Conservation (phyloP, 202 grass and related monocot genomes). For the Carex arenaria region DNA sequence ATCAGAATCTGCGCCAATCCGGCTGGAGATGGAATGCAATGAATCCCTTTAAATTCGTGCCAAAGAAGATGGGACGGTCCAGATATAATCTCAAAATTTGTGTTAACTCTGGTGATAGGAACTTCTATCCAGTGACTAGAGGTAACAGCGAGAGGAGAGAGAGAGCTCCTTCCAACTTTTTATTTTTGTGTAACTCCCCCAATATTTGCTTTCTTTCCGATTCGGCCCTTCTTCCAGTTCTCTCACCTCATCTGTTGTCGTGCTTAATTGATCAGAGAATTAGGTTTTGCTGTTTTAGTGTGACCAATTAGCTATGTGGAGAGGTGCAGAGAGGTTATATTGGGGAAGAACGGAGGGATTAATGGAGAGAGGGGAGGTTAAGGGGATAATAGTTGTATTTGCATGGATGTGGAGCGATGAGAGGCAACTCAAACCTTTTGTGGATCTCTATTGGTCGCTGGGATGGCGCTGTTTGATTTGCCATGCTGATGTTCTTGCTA, state of each 20-base stretch:
- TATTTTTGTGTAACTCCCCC: not conserved
- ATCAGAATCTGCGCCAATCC: too few species aligned
- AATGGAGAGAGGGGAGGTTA: conserved; percentile 25
- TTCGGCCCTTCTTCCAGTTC: conserved; percentile 7
- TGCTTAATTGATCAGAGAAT: conserved; percentile 2
- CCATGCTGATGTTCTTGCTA: conserved; percentile 73
- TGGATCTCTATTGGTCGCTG: conserved; percentile 79
- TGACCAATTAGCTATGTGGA: conserved; percentile 42
- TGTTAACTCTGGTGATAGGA: too few species aligned
- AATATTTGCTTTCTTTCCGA: not conserved
- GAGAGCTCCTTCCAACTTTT: not conserved
- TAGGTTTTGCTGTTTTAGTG: not conserved
- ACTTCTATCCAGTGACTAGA: not conserved
- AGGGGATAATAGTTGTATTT: conserved; percentile 71
- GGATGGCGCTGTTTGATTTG: conserved; percentile 84
- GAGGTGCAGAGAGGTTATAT: conserved; percentile 56
- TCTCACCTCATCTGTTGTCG: not conserved
- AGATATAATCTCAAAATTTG: too few species aligned
- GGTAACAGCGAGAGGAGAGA: not conserved
- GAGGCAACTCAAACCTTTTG: conserved; percentile 60
- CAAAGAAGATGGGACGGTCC: too few species aligned
- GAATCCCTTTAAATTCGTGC: too few species aligned
- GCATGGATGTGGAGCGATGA: conserved; percentile 87
- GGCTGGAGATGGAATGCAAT: too few species aligned
- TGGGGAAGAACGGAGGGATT: conserved; percentile 46